Evolutionary conservation across 192 early-diverging fungal genomes (phyloP), one percentile per base, ranked within the genome.

Genomic region (Backusella mclennaniae): DNA sequence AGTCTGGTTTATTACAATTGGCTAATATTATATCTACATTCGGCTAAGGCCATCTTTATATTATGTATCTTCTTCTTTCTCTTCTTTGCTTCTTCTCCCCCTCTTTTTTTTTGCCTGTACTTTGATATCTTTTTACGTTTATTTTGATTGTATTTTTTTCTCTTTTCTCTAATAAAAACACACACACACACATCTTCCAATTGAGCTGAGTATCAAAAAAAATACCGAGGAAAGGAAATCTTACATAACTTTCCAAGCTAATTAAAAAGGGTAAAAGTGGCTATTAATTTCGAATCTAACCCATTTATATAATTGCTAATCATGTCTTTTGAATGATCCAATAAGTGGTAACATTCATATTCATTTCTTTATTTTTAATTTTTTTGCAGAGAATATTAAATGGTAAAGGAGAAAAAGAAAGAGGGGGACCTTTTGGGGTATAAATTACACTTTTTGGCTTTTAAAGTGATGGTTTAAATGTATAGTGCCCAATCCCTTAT

Each of bases 11-110:
- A 33, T 42, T 81, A 14, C 72, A 77, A 14, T 46, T 81, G 35
- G 76, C 80, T 33, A 66, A 81, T 66, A 77, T 77, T 63, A 76
- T 81, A 23, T 77, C 76, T 67, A 77, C 75, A n/a, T 81, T 81
- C 69, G 80, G 76, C 26, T 81, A 77, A 73, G 4, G 52, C 35
- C 66, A 21, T 42, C n/a, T 15, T 53, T 52, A 33, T 49, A 73
- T 31, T 31, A 46, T 52, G 46, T 73, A 36, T 53, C 35, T 49
- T 49, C 7, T 35, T 49, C 14, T 42, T 39, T 19, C 39, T 56
- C 8, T 26, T 33, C 33, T 33, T 33, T 42, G 23, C 19, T 73
- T 31, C 53, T 52, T 49, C 26, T 68, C 59, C 26, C 21, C 67
- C 67, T 74, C 26, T 52, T 39, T 11, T 39, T 11, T 39, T 39